Base-by-base conservation (phyloP, 306 rosid genomes). In the Prunus davidiana region DNA sequence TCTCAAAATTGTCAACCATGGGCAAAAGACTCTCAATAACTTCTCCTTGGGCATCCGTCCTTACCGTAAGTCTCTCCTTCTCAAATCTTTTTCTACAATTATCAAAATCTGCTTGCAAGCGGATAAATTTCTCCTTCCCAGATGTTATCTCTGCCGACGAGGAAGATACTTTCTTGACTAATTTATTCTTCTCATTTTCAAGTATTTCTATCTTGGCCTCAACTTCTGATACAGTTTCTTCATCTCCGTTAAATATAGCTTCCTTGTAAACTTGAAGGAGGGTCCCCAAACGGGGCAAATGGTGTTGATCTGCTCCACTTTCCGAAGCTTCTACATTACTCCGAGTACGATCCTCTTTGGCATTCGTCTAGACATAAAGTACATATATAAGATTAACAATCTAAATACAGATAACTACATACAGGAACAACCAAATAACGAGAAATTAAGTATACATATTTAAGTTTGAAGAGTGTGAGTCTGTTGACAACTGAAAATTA, bases 71-170 rank as follows among this genome's bases (percentile, higher is more conserved):
- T 73, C 80, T 84, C 38, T 90, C 97, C 82, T 92, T 95, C 69
- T 92, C 97, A 15, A 77, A 18, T 82, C 82, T 86, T 87, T 90
- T 95, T 78, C 97, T 89, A 57, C 87, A 95, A 80, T 95, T 95
- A 67, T 95, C 97, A 89, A 95, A 92, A 81, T 95, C 97, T 24
- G 99, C 97, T 78, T 95, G 99, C 47, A 92, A 69, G 10, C 97
- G 92, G 50, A 90, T 72, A 69, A 63, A 71, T 80, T 83, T 88
- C 82, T 89, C 86, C 87, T 92, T 95, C 73, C 90, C 90, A 78
- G 88, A 82, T 22, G 85, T 82, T 73, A 88, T 86, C 63, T 92
- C 93, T 3, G 83, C 84, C 0, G 86, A 85, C 47, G 89, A 64
- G 76, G 79, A 72, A 16, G 91, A 87, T n/a, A 83, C 78, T 80